These are phyloP conservation scores for Aspergillus quadrilineatus DNA, from an alignment of 2,329 filamentous ascomycete genomes.

Conservation along the genomic window DNA sequence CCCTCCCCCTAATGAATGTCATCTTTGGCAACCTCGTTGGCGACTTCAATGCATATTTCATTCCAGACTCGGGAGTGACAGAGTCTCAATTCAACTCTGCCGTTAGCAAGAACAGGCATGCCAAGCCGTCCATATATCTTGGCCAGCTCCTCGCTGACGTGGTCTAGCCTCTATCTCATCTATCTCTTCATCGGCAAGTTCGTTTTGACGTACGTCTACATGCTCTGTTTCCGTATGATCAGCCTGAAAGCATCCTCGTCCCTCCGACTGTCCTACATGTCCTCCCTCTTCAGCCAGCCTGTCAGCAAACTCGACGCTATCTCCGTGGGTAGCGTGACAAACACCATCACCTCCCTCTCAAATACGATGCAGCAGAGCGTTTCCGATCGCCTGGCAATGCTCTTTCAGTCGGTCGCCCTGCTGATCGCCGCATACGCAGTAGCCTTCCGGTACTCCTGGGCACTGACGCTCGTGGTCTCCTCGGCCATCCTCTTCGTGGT, in stretches of 20 bases:
- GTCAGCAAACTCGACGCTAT: slow-evolving; percentile 51
- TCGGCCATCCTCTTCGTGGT: slow-evolving; percentile 44
- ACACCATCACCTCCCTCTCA: slow-evolving; percentile 53
- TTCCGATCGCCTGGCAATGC: slow-evolving; percentile 51
- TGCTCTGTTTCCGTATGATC: slow-evolving; percentile 44
- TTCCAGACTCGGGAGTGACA: slow-evolving; percentile 39
- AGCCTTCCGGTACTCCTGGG: slow-evolving; percentile 53
- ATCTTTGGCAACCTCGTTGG: slow-evolving; percentile 58
- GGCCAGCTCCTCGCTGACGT: slow-evolving; percentile 17
- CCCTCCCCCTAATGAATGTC: slow-evolving; percentile 57
- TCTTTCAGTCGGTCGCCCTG: slow-evolving; percentile 44
- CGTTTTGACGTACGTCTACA: slow-evolving; percentile 32
- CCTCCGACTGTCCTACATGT: slow-evolving; percentile 51
- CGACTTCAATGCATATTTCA: slow-evolving; percentile 58
- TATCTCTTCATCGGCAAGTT: slow-evolving; percentile 39
- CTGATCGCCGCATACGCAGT: slow-evolving; percentile 49
- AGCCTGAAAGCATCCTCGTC: slow-evolving; percentile 52
- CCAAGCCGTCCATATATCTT: slow-evolving; percentile 22
- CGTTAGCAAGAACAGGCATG: slow-evolving; percentile 44
- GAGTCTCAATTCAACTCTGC: slow-evolving; percentile 51
- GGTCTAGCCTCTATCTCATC: slow-evolving; percentile 29
- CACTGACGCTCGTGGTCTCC: slow-evolving; percentile 51
- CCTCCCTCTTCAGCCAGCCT: slow-evolving; percentile 50
- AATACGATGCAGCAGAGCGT: slow-evolving; percentile 57
- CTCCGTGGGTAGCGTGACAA: slow-evolving; percentile 51